phyloP scores from a whole-genome alignment of 495 filamentous ascomycete species.

The Neurospora sp. region DNA sequence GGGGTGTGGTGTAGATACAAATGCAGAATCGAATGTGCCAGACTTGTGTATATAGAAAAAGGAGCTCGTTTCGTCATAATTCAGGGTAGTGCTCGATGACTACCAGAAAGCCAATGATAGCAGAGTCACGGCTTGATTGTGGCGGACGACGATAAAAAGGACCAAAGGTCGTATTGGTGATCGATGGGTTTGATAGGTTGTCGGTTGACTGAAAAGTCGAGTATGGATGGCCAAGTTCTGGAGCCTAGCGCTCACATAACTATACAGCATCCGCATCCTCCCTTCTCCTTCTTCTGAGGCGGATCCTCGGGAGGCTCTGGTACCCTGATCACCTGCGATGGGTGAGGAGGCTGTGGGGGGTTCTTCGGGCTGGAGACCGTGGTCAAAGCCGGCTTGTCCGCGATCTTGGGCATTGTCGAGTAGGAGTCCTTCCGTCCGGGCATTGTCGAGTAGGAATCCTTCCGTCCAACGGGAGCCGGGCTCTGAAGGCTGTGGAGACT shows the following conservation, averaged over 20 bases:
- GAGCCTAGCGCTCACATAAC: slow-evolving; percentile 35
- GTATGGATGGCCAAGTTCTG: neutral
- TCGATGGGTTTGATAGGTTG: neutral
- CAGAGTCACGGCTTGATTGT: neutral
- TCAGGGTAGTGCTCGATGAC: neutral
- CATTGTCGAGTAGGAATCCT: slow-evolving; percentile 47
- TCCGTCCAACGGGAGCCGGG: slow-evolving; percentile 32
- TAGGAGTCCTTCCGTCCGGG: slow-evolving; percentile 45
- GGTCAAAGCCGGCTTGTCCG: slow-evolving; percentile 29
- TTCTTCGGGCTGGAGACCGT: slow-evolving; percentile 29
- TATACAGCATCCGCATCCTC: slow-evolving; percentile 43
- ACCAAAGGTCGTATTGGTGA: neutral
- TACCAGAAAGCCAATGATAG: neutral
- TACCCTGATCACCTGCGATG: slow-evolving; percentile 15
- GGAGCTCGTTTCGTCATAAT: neutral
- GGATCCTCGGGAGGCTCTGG: slow-evolving; percentile 29
- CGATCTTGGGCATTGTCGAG: slow-evolving; percentile 48
- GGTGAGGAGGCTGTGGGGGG: slow-evolving; percentile 14
- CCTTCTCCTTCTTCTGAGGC: slow-evolving; percentile 31
- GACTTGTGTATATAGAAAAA: neutral
- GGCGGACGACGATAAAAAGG: neutral
- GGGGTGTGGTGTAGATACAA: neutral
- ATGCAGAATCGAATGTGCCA: neutral
- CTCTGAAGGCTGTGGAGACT: neutral
- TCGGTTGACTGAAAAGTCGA: neutral